These are phyloP conservation scores for Apiospora arundinis DNA, from an alignment of 2,329 filamentous ascomycete genomes.

Conservation along the genomic window DNA sequence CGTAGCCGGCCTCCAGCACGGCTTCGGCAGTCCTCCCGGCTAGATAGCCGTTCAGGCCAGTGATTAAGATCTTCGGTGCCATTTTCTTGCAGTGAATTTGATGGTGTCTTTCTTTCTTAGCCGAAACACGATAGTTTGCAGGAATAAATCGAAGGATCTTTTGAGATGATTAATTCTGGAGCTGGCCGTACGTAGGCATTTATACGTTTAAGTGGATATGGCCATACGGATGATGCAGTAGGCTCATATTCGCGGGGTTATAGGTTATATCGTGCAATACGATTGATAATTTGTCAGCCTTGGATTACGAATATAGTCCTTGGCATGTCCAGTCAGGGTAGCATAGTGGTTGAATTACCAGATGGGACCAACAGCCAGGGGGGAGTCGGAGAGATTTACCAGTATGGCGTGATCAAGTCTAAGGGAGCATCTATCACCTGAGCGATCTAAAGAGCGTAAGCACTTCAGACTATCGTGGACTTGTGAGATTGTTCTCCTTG, in stretches of 20 bases:
- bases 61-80: slow-evolving; percentile 35
- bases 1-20: slow-evolving; percentile 33
- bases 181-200: neutral
- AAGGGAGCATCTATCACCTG: no score
- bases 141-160: neutral
- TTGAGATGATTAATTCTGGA: neutral
- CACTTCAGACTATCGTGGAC: no score
- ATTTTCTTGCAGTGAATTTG: neutral
- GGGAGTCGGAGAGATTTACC: no score
- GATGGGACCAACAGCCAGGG: neutral
- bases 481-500: no score
- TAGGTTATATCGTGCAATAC: neutral
- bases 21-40: slow-evolving; percentile 37
- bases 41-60: slow-evolving; percentile 39
- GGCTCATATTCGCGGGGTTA: neutral
- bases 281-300: neutral
- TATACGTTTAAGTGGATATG: neutral
- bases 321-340: neutral
- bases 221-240: neutral
- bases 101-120: neutral
- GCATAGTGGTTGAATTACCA: neutral
- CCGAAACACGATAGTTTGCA: no score
- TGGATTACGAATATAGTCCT: neutral
- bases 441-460: no score
- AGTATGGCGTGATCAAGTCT: no score